Conservation (phyloP, 192 early-diverging fungal species). For the Linnemannia elongata region DNA sequence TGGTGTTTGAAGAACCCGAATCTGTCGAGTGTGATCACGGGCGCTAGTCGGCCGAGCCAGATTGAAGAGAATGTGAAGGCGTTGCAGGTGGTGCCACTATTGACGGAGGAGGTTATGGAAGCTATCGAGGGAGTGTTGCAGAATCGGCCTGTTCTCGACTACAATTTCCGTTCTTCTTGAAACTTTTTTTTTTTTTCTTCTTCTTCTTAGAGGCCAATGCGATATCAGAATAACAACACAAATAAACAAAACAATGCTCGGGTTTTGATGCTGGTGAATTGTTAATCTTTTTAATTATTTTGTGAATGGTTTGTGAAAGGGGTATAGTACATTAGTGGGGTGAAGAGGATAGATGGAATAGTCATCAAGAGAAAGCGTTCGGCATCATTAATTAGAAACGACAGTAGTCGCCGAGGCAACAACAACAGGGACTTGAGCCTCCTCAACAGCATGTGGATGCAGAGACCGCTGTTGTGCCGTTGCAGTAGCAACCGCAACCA, state of each 20-base stretch:
- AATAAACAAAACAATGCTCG: too few relatives aligned
- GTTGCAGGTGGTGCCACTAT: conserved; percentile 62
- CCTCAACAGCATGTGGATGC: background rate
- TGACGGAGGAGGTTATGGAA: conserved; percentile 74
- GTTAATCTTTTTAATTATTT: too few relatives aligned
- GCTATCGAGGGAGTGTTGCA: conserved; percentile 76
- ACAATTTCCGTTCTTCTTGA: conserved; percentile 59
- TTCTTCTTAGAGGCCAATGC: background rate
- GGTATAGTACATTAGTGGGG: too few relatives aligned
- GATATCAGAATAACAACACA: too few relatives aligned
- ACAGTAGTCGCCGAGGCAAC: background rate
- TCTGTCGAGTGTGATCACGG: conserved; percentile 69
- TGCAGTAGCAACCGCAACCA: background rate
- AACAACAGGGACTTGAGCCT: background rate
- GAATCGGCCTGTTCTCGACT: conserved; percentile 71
- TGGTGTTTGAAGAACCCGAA: conserved; percentile 71
- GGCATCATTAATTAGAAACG: background rate
- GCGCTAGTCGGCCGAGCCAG: conserved; percentile 74
- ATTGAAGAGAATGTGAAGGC: conserved; percentile 78
- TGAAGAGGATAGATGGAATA: background rate
- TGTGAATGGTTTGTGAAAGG: too few relatives aligned
- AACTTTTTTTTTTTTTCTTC: background rate
- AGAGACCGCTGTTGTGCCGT: background rate
- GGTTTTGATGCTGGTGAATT: too few relatives aligned
- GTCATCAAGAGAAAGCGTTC: background rate